Base-by-base conservation (phyloP, 805 yeast genomes). In the Barnettozyma sp. region DNA sequence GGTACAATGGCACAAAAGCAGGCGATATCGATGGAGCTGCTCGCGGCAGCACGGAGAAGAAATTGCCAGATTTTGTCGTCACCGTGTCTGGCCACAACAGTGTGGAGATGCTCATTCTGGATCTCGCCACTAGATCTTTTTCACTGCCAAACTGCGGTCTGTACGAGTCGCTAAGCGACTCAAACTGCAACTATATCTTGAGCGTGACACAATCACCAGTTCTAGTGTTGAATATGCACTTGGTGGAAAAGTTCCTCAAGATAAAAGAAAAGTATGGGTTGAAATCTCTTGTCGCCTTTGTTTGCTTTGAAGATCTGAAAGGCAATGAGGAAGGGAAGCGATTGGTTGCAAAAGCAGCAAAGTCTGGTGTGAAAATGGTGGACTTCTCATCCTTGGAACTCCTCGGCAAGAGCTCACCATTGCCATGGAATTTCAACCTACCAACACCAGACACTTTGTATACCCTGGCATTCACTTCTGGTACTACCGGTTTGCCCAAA, bases 401-500 rank as follows among this genome's bases (percentile, higher is more conserved):
- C 1, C 25, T 58, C 39, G 65, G 61, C 23, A 47, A 40, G 39
- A 47, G 60, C 38, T 55, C 68, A 29, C 33, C 29, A 30, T 17
- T 42, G 10, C 40, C 52, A 18, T 47, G 58, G 16, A 48, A 50
- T 7, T 42, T 49, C 22, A 52, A 53, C 37, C 50, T 54, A 10
- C 77, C 82, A 41, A 55, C 48, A 42, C 57, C 68, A 35, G 64
- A 70, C 5, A 70, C 68, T 39, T 43, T 68, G 18, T 71, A 74
- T 42, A 74, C 85, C 33, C 70, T 79, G 36, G 75, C 76, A 53
- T 78, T 77, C 57, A 79, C 82, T 15, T 73, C 79, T 0, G 82
- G 83, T 30, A 76, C 83, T 15, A 74, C 82, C 9, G 86, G 87
- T 27, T 65, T 75, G 22, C 82, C 87, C 35, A 82, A 81, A 60